phyloP scores from a whole-genome alignment of 1,284 basidiomycete genomes.

The Apiotrichum sp. region DNA sequence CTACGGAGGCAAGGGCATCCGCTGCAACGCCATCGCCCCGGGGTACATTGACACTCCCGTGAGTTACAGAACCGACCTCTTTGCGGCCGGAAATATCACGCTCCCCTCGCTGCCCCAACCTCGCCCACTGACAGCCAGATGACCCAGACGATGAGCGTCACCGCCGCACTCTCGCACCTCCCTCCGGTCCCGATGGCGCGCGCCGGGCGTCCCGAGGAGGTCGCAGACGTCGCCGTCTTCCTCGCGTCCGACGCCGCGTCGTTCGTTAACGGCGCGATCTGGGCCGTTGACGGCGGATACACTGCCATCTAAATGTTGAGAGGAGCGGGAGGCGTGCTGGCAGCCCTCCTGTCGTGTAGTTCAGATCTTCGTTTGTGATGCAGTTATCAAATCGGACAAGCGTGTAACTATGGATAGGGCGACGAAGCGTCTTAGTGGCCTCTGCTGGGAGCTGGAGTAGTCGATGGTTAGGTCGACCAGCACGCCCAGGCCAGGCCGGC shows the following conservation, averaged over 20 bases:
- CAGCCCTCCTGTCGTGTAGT: too few species aligned
- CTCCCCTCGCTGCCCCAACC: too few species aligned
- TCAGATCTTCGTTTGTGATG: too few species aligned
- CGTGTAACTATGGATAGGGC: too few species aligned
- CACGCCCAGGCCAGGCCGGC: too few species aligned
- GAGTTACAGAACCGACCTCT: background rate
- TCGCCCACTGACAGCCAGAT: slow-evolving; percentile 15
- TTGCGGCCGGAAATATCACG: too few species aligned
- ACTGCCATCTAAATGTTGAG: background rate
- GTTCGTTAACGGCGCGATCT: slow-evolving; percentile 28
- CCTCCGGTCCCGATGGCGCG: slow-evolving; percentile 25
- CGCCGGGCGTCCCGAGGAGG: slow-evolving; percentile 24
- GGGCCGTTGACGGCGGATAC: background rate
- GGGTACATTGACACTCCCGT: slow-evolving; percentile 9
- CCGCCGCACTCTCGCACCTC: slow-evolving; percentile 8
- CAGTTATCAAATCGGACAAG: too few species aligned
- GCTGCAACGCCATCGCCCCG: slow-evolving; percentile 18
- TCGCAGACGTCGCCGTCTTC: slow-evolving; percentile 32
- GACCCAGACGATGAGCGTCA: slow-evolving; percentile 22
- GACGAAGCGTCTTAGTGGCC: too few species aligned
- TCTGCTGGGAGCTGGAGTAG: too few species aligned
- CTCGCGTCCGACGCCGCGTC: slow-evolving; percentile 23
- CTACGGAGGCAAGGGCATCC: slow-evolving; percentile 8
- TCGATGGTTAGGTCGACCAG: too few species aligned
- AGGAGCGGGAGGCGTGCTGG: too few species aligned